Evolutionary conservation across 169 alveolate genomes (phyloP).

Genomic region (Cryptosporidium baileyi): DNA sequence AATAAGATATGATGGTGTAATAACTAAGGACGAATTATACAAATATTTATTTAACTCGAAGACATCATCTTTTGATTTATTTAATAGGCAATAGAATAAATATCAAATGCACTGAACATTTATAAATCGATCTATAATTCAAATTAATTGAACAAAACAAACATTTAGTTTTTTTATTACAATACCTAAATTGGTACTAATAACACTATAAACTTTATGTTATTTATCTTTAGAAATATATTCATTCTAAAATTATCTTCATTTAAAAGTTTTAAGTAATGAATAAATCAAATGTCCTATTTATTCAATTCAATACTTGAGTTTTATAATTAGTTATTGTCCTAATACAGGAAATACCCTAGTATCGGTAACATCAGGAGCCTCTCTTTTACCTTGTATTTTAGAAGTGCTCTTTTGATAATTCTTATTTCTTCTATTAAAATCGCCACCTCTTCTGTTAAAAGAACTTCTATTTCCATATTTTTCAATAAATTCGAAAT

Average conservation of each 20-base stretch:
- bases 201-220: too few relatives aligned
- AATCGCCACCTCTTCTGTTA: slow-evolving; percentile 6
- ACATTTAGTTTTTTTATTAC: too few relatives aligned
- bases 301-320: background rate
- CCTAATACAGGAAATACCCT: slow-evolving; percentile 62
- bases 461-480: slow-evolving; percentile 11
- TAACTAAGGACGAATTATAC: slow-evolving; percentile 1
- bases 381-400: slow-evolving; percentile 47
- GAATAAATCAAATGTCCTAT: too few relatives aligned
- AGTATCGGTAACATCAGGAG: slow-evolving; percentile 65
- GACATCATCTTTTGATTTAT: too few relatives aligned
- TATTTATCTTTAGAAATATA: background rate
- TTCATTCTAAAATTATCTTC: background rate
- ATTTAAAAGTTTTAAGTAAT: too few relatives aligned
- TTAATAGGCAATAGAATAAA: too few relatives aligned
- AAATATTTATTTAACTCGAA: background rate
- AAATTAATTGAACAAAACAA: too few relatives aligned
- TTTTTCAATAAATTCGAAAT: slow-evolving; percentile 49
- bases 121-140: too few relatives aligned
- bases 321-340: background rate
- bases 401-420: background rate
- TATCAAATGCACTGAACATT: too few relatives aligned
- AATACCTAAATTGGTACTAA: too few relatives aligned
- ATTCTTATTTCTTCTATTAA: background rate
- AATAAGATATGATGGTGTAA: slow-evolving; percentile 55